Conservation (phyloP, 2,329 filamentous ascomycete genomes). For the Cucurbitaria berberidis region DNA sequence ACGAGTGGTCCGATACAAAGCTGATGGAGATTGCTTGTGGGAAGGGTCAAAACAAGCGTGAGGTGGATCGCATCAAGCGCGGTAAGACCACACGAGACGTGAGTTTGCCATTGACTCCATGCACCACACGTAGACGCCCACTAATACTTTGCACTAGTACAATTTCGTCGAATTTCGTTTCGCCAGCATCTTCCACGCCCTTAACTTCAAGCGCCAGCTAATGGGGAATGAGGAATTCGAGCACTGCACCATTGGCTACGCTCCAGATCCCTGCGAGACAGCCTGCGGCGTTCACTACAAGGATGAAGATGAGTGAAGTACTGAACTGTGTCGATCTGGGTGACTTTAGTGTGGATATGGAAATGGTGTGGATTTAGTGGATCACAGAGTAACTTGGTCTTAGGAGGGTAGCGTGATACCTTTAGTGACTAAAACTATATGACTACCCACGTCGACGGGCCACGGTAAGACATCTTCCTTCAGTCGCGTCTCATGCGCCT, state of each 20-base stretch:
- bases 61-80: conserved; percentile 54
- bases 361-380: not conserved
- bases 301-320: conserved; percentile 22
- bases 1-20: conserved; percentile 47
- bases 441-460: not conserved
- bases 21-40: conserved; percentile 49
- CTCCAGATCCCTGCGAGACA: conserved; percentile 51
- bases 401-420: not conserved
- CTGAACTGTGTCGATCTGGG: not conserved
- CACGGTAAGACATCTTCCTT: not conserved
- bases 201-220: conserved; percentile 53
- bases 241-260: conserved; percentile 52
- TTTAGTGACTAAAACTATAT: not conserved
- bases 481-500: not conserved
- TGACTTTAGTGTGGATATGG: no score
- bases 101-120: conserved; percentile 26
- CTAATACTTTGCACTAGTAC: conserved; percentile 39
- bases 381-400: not conserved
- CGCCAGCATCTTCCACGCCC: conserved; percentile 54
- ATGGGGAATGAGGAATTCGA: conserved; percentile 54
- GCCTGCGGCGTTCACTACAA: conserved; percentile 36
- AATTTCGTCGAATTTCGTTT: conserved; percentile 57
- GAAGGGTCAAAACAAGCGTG: conserved; percentile 43
- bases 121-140: not conserved
- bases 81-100: conserved; percentile 51